A percentile compares a stretch with the other conserved stretches of the same genome.
Evolutionary conservation across 305 asterid species (phyloP).

Genomic region (Solanum hybrid): DNA sequence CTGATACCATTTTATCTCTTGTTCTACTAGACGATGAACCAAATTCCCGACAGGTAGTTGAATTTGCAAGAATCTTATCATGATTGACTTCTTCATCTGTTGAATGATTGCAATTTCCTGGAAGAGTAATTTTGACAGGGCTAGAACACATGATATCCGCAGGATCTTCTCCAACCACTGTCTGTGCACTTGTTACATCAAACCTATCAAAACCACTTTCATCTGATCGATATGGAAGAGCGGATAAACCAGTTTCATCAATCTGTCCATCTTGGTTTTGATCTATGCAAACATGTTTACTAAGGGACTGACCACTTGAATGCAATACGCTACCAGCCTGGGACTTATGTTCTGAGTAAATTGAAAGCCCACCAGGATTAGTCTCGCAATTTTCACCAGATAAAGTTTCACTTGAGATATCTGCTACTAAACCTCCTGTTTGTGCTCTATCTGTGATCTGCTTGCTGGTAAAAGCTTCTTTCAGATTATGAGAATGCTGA

Average conservation of each 20-base stretch:
- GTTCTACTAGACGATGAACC: conserved; percentile 14
- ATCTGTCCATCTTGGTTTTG: conserved; percentile 18
- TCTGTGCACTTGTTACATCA: conserved; percentile 9
- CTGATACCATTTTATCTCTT: conserved; percentile 6
- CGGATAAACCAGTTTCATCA: conserved; percentile 15
- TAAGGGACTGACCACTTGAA: conserved; percentile 22
- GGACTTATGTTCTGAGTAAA: conserved; percentile 3
- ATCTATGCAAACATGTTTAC: conserved; percentile 20
- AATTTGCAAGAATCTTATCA: conserved; percentile 12
- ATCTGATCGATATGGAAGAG: conserved; percentile 17
- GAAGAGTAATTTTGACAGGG: conserved; percentile 8
- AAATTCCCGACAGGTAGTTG: conserved; percentile 6
- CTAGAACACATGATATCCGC: conserved; percentile 5
- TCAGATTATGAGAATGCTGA: conserved; percentile 15
- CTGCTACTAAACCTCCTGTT: conserved; percentile 18
- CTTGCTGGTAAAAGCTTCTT: conserved; percentile 18
- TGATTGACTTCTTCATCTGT: conserved; percentile 4
- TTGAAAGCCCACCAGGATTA: conserved; percentile 10
- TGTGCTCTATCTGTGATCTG: conserved; percentile 12
- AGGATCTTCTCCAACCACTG: conserved; percentile 11
- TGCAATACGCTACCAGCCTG: conserved; percentile 9
- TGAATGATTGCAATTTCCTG: conserved; percentile 16
- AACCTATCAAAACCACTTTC: conserved; percentile 14
- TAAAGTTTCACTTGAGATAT: conserved; percentile 18
- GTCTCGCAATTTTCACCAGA: conserved; percentile 17